Conservation (phyloP, 2,329 filamentous ascomycete species). For the Sphaerulina musiva region DNA sequence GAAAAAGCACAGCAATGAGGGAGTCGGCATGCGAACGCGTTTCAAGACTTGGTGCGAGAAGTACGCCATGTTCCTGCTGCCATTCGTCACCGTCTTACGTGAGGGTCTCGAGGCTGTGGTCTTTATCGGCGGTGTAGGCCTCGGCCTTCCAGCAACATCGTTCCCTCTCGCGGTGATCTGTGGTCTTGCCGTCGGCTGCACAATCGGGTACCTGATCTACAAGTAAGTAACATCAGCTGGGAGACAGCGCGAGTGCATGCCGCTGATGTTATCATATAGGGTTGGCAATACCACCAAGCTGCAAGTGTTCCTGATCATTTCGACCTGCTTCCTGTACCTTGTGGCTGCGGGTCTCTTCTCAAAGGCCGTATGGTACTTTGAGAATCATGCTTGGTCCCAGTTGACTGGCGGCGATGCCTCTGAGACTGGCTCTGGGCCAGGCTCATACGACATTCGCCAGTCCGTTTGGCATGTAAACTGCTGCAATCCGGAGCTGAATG, state of each 20-base stretch:
- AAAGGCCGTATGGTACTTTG: conserved; percentile 66
- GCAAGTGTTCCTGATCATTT: conserved; percentile 73
- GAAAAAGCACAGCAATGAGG: conserved; percentile 40
- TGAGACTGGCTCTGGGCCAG: conserved; percentile 60
- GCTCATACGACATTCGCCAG: conserved; percentile 70
- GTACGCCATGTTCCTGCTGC: conserved; percentile 79
- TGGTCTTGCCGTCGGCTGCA: conserved; percentile 60
- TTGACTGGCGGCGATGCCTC: conserved; percentile 56
- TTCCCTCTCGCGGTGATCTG: conserved; percentile 71
- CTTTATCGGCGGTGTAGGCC: conserved; percentile 77
- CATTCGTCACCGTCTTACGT: conserved; percentile 79
- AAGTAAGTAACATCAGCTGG: conserved; percentile 49
- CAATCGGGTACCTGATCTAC: conserved; percentile 70
- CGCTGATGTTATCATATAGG: conserved; percentile 29
- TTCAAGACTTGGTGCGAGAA: conserved; percentile 64
- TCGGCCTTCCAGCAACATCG: conserved; percentile 65
- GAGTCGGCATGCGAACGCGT: conserved; percentile 35
- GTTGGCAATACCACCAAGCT: conserved; percentile 60
- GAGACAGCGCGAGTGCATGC: background rate
- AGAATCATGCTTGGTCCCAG: conserved; percentile 62
- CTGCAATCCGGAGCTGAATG: conserved; percentile 66
- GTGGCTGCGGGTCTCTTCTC: conserved; percentile 79
- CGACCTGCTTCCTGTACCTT: conserved; percentile 77
- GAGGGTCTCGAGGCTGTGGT: conserved; percentile 83
- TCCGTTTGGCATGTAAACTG: conserved; percentile 83